Percentiles rank a stretch among this genome's conserved stretches.
These are phyloP conservation scores for Asterionellopsis glacialis DNA, from an alignment of 108 stramenopile species.

Conservation along the genomic window DNA sequence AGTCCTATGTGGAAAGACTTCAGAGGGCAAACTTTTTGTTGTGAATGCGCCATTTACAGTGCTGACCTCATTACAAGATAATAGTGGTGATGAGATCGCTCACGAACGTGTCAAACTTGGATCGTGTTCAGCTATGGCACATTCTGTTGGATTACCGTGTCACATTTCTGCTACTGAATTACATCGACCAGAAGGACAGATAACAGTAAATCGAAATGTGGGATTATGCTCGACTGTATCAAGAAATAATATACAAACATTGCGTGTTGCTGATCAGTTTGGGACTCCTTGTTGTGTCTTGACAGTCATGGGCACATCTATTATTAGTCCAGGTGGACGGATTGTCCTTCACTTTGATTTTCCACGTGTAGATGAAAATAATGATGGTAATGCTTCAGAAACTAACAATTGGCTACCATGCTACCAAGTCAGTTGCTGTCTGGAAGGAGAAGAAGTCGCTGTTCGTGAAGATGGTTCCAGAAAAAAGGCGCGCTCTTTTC, in stretches of 20 bases:
- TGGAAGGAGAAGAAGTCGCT: constrained; percentile 49
- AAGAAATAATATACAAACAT: constrained; percentile 23
- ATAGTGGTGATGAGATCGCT: not conserved
- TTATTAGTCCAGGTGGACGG: constrained; percentile 31
- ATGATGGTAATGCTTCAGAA: not conserved
- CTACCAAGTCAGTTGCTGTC: constrained; percentile 43
- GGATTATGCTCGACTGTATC: constrained; percentile 7
- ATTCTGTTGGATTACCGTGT: constrained; percentile 41
- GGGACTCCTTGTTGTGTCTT: constrained; percentile 35
- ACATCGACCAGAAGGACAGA: constrained; percentile 27
- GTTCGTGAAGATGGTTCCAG: constrained; percentile 28
- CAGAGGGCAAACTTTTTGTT: constrained; percentile 14
- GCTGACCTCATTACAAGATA: not conserved
- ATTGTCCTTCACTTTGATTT: constrained; percentile 45
- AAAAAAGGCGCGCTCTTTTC: constrained; percentile 29
- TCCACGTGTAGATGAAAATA: constrained; percentile 8
- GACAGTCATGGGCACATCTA: constrained; percentile 36
- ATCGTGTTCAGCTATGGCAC: constrained; percentile 28
- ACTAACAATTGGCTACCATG: constrained; percentile 34
- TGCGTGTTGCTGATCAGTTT: constrained; percentile 28
- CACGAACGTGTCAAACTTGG: constrained; percentile 33
- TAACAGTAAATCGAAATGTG: constrained; percentile 24
- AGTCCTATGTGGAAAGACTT: constrained; percentile 19
- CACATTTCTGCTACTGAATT: constrained; percentile 42
- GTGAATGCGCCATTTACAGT: constrained; percentile 29